These are phyloP conservation scores for Penicillium coffeae DNA, from an alignment of 495 filamentous ascomycete genomes.

Conservation along the genomic window DNA sequence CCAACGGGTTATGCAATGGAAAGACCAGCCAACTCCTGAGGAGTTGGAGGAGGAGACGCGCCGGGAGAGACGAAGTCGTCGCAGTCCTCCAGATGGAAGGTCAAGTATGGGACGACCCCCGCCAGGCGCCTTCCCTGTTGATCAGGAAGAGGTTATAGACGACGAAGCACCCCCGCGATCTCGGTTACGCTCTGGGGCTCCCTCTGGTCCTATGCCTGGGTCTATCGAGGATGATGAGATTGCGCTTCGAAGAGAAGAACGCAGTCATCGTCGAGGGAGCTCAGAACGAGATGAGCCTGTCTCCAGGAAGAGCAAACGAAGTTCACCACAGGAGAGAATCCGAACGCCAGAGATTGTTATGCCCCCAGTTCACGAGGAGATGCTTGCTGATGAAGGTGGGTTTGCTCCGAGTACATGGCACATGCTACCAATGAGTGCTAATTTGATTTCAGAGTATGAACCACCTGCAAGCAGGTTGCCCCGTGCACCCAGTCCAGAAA, in stretches of 20 bases:
- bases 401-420: neutral
- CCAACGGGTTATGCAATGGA: conserved; percentile 13
- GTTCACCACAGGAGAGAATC: conserved; percentile 49
- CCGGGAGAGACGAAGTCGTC: conserved; percentile 1
- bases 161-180: conserved; percentile 7
- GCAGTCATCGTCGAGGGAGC: neutral
- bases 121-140: conserved; percentile 6
- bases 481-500: conserved; percentile 33
- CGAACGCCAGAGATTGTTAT: conserved; percentile 38
- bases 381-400: conserved; percentile 79
- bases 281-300: neutral
- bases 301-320: conserved; percentile 9
- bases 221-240: conserved; percentile 30
- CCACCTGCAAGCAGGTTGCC: conserved; percentile 28
- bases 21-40: conserved; percentile 13
- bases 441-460: conserved; percentile 20
- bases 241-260: conserved; percentile 11
- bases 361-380: conserved; percentile 68
- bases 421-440: neutral
- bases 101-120: conserved; percentile 7
- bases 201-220: conserved; percentile 5
- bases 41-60: conserved; percentile 18
- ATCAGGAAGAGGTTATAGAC: neutral
- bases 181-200: neutral
- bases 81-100: conserved; percentile 5